phyloP scores from a whole-genome alignment of 2,329 filamentous ascomycete genomes.

The Coleophoma cylindrospora region DNA sequence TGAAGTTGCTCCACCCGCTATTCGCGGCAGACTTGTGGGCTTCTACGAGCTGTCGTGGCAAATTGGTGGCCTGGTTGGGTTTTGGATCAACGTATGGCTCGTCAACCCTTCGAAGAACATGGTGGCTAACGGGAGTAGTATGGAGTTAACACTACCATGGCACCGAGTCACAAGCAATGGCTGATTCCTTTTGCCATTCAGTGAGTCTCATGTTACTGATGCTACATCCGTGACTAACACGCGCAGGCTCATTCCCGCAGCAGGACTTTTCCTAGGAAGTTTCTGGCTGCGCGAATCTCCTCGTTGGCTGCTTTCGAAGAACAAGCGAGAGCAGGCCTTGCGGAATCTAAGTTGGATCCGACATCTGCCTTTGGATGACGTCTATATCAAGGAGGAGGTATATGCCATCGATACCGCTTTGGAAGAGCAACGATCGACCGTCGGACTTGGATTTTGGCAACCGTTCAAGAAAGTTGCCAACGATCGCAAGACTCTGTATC shows the following conservation, averaged over 20 bases:
- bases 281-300: conserved; percentile 61
- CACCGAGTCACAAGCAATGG: conserved; percentile 50
- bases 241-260: conserved; percentile 52
- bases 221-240: too few relatives aligned
- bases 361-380: conserved; percentile 47
- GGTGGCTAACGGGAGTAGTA: conserved; percentile 2
- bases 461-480: conserved; percentile 55
- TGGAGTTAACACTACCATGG: conserved; percentile 46
- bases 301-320: conserved; percentile 63
- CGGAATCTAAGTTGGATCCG: conserved; percentile 60
- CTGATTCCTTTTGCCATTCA: conserved; percentile 58
- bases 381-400: conserved; percentile 71
- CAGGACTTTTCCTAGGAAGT: conserved; percentile 52
- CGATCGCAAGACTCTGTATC: conserved; percentile 56
- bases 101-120: too few relatives aligned
- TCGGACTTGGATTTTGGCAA: conserved; percentile 73
- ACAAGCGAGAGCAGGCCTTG: conserved; percentile 53
- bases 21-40: conserved; percentile 60
- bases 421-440: conserved; percentile 56
- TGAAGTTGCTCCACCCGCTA: conserved; percentile 54
- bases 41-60: conserved; percentile 65
- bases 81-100: conserved; percentile 49
- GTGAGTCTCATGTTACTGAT: too few relatives aligned
- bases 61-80: conserved; percentile 57
- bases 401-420: conserved; percentile 65